phyloP scores from a whole-genome alignment of 495 filamentous ascomycete species.

The Aspergillus sclerotioniger region DNA sequence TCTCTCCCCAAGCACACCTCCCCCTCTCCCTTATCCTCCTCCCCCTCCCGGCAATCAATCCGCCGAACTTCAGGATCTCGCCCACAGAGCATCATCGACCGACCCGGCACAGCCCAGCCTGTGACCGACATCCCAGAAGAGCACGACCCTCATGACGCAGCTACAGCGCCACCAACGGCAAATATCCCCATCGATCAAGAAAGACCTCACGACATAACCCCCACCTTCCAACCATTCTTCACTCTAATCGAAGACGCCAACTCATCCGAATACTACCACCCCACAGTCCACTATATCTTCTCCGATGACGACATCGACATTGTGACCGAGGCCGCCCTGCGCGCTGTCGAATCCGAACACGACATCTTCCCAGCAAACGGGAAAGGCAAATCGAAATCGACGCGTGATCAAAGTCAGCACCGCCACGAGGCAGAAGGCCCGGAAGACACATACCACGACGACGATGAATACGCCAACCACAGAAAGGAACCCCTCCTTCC shows the following conservation, averaged over 20 bases:
- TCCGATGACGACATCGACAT: conserved; percentile 69
- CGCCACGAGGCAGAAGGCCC: conserved; percentile 8
- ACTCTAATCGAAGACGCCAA: conserved; percentile 50
- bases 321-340: conserved; percentile 54
- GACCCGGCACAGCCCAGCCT: conserved; percentile 19
- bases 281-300: conserved; percentile 87
- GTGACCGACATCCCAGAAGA: conserved; percentile 12
- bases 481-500: conserved; percentile 35
- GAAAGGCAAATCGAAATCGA: conserved; percentile 19
- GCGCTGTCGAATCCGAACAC: conserved; percentile 37
- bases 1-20: conserved; percentile 34
- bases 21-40: conserved; percentile 28
- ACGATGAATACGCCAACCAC: conserved; percentile 9
- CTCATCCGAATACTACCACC: conserved; percentile 62
- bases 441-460: conserved; percentile 17
- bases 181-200: conserved; percentile 8
- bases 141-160: conserved; percentile 15
- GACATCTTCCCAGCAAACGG: conserved; percentile 16
- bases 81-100: conserved; percentile 26
- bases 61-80: conserved; percentile 19
- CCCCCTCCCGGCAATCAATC: conserved; percentile 31
- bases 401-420: conserved; percentile 16
- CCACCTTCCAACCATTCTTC: conserved; percentile 51
- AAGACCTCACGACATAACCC: conserved; percentile 14
- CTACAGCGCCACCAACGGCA: conserved; percentile 6